These are phyloP conservation scores for Glaciozyma antarctica DNA, from an alignment of 768 basidiomycete species.

Conservation along the genomic window DNA sequence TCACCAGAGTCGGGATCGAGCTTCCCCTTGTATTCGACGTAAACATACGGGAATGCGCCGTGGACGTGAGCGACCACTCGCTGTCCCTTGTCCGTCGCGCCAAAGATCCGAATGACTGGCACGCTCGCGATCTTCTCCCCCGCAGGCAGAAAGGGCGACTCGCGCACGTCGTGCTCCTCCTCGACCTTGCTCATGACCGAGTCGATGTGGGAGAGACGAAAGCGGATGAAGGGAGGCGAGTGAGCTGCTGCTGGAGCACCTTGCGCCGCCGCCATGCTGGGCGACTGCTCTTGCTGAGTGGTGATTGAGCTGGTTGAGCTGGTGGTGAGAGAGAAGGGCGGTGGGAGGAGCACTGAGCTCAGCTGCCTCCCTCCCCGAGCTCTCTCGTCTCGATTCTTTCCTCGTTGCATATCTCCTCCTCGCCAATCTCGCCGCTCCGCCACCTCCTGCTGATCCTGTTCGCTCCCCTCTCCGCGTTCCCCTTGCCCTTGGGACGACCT, in stretches of 20 bases:
- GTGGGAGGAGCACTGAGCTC: neutral
- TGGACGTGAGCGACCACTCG: conserved; percentile 83
- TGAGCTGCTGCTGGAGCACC: conserved; percentile 1
- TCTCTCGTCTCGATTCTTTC: too few species aligned
- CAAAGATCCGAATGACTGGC: conserved; percentile 79
- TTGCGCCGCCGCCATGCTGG: neutral
- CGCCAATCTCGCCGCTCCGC: too few species aligned
- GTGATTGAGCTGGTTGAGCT: neutral
- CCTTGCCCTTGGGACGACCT: too few species aligned
- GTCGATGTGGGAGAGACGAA: conserved; percentile 22
- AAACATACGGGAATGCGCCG: conserved; percentile 90
- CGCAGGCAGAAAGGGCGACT: conserved; percentile 13
- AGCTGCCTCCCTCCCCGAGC: too few species aligned
- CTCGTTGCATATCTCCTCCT: too few species aligned
- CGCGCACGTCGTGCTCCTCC: conserved; percentile 13
- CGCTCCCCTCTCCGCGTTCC: too few species aligned
- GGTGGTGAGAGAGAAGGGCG: neutral
- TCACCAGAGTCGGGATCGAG: conserved; percentile 58
- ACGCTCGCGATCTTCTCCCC: conserved; percentile 3
- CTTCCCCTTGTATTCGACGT: conserved; percentile 65
- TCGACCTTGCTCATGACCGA: neutral
- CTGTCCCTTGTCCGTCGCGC: conserved; percentile 63
- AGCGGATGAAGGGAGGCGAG: conserved; percentile 12
- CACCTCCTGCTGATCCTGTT: too few species aligned
- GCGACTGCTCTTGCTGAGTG: neutral